phyloP scores from a whole-genome alignment of 306 rosid species.

The Ormosia semicastrata region DNA sequence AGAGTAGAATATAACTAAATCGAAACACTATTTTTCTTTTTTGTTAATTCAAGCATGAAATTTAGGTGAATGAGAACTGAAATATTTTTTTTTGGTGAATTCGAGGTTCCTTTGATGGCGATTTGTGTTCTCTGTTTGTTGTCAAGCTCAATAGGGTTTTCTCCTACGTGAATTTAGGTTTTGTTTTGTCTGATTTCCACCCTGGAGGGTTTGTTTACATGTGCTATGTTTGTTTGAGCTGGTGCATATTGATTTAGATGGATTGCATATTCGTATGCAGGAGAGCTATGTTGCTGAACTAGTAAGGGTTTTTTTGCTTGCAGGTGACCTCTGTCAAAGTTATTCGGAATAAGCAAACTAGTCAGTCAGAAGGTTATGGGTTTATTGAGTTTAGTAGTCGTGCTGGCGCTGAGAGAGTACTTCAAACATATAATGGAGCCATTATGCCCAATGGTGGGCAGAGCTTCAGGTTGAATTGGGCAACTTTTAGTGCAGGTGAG shows the following conservation, averaged over 20 bases:
- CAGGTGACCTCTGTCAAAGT: conserved; percentile 74
- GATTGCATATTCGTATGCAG: neutral
- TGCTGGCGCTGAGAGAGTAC: conserved; percentile 75
- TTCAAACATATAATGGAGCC: conserved; percentile 70
- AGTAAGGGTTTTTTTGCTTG: conserved; percentile 1
- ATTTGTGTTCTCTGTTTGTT: neutral
- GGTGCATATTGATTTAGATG: neutral
- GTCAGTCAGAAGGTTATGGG: conserved; percentile 86
- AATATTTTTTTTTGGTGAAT: neutral
- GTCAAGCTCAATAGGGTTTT: neutral
- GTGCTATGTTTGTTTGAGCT: neutral
- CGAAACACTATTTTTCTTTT: neutral
- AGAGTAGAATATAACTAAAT: too few relatives aligned
- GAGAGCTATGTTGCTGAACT: neutral
- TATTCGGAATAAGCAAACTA: conserved; percentile 84
- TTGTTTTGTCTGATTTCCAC: neutral
- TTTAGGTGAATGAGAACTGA: neutral
- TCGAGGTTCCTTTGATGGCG: neutral
- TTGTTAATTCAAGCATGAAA: neutral
- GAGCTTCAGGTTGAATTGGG: conserved; percentile 91
- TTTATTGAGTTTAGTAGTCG: conserved; percentile 77
- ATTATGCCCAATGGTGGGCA: conserved; percentile 89
- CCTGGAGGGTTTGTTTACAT: neutral
- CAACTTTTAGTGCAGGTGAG: conserved; percentile 78
- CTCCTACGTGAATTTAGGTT: neutral